phyloP scores from a whole-genome alignment of 345 rosid genomes.

The Punica granatum region DNA sequence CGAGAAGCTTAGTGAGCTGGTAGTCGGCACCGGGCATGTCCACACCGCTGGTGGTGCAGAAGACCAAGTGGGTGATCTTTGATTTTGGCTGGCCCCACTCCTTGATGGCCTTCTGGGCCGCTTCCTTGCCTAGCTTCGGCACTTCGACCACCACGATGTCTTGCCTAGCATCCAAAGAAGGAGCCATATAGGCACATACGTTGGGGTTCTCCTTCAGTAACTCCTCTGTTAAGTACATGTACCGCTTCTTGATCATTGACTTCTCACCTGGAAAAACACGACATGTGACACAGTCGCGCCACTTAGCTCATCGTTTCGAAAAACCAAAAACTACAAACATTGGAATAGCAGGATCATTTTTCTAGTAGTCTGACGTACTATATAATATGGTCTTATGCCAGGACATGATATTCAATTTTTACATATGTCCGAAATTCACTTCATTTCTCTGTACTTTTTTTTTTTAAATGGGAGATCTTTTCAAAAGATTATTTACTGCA shows the following conservation, averaged over 20 bases:
- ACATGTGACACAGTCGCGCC: too few relatives aligned
- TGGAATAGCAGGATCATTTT: too few relatives aligned
- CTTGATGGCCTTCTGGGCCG: constrained; percentile 64
- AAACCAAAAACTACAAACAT: too few relatives aligned
- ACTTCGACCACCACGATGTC: constrained; percentile 63
- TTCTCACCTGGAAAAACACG: constrained; percentile 35
- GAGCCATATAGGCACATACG: constrained; percentile 53
- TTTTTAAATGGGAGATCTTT: too few relatives aligned
- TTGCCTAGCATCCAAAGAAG: constrained; percentile 58
- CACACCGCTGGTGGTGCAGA: constrained; percentile 35
- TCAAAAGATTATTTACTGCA: too few relatives aligned
- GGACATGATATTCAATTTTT: too few relatives aligned
- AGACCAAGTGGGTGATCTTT: constrained; percentile 46
- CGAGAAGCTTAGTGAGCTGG: constrained; percentile 49
- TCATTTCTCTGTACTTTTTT: too few relatives aligned
- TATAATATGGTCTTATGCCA: too few relatives aligned
- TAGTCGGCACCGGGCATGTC: constrained; percentile 62
- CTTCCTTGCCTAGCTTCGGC: constrained; percentile 71
- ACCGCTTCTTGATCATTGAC: constrained; percentile 36
- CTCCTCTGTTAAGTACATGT: constrained; percentile 49
- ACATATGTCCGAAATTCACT: too few relatives aligned
- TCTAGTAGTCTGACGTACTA: too few relatives aligned
- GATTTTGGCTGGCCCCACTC: too few relatives aligned
- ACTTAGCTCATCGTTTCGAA: too few relatives aligned
- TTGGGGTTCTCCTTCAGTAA: constrained; percentile 43